These are phyloP conservation scores for Spatholobus suberectus DNA, from an alignment of 306 rosid species.

Conservation along the genomic window DNA sequence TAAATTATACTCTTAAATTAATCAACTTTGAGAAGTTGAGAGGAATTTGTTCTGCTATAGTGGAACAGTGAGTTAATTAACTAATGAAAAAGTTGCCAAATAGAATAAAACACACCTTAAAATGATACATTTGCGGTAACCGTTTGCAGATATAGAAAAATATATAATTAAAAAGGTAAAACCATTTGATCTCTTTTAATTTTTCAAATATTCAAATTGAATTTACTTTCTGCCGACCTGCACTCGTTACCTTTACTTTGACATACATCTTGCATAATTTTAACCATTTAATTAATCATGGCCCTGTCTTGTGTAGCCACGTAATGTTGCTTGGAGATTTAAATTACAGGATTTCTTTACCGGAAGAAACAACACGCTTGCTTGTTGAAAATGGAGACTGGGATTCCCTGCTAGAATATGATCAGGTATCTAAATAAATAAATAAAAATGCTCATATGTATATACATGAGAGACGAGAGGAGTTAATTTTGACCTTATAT, in stretches of 20 bases:
- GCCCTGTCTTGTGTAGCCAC: constrained; percentile 54
- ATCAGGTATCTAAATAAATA: constrained; percentile 72
- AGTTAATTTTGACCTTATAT: no score
- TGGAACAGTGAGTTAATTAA: constrained; percentile 34
- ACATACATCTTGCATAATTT: constrained; percentile 6
- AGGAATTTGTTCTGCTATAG: constrained; percentile 21
- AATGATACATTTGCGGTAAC: constrained; percentile 14
- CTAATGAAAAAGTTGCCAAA: constrained; percentile 19
- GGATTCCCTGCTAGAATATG: constrained; percentile 64
- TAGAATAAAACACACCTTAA: constrained; percentile 37
- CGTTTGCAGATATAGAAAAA: not conserved
- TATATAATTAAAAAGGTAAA: constrained; percentile 30
- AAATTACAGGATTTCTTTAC: constrained; percentile 77
- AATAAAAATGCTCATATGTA: no score
- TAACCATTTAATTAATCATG: constrained; percentile 12
- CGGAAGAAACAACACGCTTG: constrained; percentile 66
- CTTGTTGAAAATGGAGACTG: constrained; percentile 61
- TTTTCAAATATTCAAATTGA: constrained; percentile 26
- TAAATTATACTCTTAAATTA: constrained; percentile 18
- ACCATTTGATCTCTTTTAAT: constrained; percentile 45
- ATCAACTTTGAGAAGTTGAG: constrained; percentile 23
- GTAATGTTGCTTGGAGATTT: constrained; percentile 85
- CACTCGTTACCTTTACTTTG: no score
- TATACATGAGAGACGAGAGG: no score
- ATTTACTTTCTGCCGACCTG: constrained; percentile 30